phyloP scores from a whole-genome alignment of 2,329 filamentous ascomycete species.

The Botryotinia globosa region DNA sequence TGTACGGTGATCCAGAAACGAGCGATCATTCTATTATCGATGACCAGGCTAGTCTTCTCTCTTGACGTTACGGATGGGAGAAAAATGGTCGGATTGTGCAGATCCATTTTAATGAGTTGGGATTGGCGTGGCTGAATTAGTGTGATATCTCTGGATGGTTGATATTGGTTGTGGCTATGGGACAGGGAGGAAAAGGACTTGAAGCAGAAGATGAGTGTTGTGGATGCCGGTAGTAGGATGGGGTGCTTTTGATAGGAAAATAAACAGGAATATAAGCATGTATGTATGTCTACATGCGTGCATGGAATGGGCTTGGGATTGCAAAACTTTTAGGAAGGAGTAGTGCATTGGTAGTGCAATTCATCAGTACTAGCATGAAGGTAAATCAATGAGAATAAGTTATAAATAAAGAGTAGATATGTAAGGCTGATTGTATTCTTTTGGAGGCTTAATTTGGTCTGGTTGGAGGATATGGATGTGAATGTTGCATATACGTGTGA shows the following conservation, averaged over 20 bases:
- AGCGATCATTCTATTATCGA: conserved; percentile 29
- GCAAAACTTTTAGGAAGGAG: background rate
- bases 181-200: background rate
- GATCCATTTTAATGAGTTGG: conserved; percentile 4
- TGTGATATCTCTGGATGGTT: conserved; percentile 6
- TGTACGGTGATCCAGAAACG: conserved; percentile 21
- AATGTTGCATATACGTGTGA: background rate
- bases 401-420: background rate
- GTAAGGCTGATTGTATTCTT: background rate
- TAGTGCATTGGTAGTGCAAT: conserved; percentile 1
- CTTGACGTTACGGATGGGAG: conserved; percentile 23
- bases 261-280: background rate
- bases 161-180: conserved; percentile 2
- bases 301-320: background rate
- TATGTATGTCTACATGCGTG: background rate
- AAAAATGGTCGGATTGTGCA: background rate
- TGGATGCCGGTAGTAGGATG: background rate
- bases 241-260: conserved; percentile 12
- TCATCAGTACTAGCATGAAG: background rate
- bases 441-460: background rate
- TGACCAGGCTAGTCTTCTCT: conserved; percentile 35
- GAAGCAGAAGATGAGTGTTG: background rate
- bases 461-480: background rate
- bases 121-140: background rate
- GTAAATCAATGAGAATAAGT: background rate